Evolutionary conservation across 75 land plant species (phyloP).

Genomic region (Picea glauca): DNA sequence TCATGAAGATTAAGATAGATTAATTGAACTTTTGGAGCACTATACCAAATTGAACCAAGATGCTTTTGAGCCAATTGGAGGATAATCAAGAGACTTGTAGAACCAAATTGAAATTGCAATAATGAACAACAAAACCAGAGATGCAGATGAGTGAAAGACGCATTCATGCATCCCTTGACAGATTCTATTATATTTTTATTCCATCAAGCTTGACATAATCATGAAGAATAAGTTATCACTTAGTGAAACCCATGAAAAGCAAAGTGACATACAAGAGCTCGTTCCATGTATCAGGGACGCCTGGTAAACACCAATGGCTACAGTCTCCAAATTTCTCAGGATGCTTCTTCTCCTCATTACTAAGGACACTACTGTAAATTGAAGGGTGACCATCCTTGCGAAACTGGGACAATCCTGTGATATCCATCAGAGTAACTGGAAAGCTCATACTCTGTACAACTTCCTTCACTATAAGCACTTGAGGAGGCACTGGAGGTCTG

Average conservation of each 20-base stretch:
- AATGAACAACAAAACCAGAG: constrained; percentile 29
- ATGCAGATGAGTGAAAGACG: not conserved
- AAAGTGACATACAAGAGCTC: constrained; percentile 12
- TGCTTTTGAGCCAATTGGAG: not conserved
- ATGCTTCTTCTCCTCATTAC: constrained; percentile 26
- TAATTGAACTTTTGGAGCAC: no score
- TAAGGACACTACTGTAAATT: constrained; percentile 40
- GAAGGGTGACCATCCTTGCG: constrained; percentile 75
- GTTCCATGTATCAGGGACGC: constrained; percentile 95
- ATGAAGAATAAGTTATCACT: constrained; percentile 1
- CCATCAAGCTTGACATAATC: not conserved
- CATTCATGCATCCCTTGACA: not conserved
- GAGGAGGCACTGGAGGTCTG: constrained; percentile 31
- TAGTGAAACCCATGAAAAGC: no score
- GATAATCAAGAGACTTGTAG: not conserved
- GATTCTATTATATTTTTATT: not conserved
- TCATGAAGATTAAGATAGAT: no score
- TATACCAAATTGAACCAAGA: no score
- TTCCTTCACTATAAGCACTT: constrained; percentile 36
- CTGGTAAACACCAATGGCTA: constrained; percentile 97
- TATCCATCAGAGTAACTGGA: constrained; percentile 55
- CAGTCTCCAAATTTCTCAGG: constrained; percentile 63
- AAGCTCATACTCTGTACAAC: constrained; percentile 27
- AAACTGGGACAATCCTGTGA: constrained; percentile 64
- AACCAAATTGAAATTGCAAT: not conserved